Conservation (phyloP, 116 monocot genomes). For the Dioscorea cayenensis region DNA sequence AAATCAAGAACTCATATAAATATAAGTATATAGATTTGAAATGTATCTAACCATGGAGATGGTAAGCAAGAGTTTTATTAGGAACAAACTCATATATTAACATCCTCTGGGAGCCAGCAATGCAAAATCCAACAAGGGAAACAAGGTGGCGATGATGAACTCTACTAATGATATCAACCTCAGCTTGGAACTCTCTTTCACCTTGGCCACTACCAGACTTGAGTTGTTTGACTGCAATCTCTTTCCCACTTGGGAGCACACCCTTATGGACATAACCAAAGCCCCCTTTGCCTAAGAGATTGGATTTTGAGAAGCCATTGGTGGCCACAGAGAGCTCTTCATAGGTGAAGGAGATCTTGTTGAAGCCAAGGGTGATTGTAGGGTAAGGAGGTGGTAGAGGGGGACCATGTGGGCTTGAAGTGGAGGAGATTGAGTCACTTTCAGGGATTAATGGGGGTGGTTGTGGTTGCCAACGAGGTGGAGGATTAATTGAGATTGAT, state of each 20-base stretch:
- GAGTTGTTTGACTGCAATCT: conserved; percentile 48
- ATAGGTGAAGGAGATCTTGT: conserved; percentile 35
- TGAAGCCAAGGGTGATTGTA: conserved; percentile 20
- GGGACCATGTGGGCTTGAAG: conserved; percentile 17
- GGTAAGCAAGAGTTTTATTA: conserved; percentile 45
- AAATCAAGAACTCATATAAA: background rate
- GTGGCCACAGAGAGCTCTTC: conserved; percentile 36
- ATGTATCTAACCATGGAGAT: conserved; percentile 30
- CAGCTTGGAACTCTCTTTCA: conserved; percentile 48
- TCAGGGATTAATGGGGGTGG: conserved; percentile 9
- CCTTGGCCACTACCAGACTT: conserved; percentile 41
- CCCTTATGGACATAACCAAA: conserved; percentile 46
- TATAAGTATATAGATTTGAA: background rate
- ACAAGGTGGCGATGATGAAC: conserved; percentile 52
- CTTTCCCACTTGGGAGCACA: conserved; percentile 27
- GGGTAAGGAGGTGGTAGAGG: conserved; percentile 25
- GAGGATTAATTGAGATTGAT: background rate
- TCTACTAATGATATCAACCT: conserved; percentile 49
- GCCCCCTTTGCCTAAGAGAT: conserved; percentile 44
- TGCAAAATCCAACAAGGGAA: conserved; percentile 44
- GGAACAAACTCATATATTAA: conserved; percentile 50
- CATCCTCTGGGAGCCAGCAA: conserved; percentile 29
- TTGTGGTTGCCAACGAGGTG: conserved; percentile 9
- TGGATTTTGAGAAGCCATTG: conserved; percentile 18
- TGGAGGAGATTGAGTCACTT: conserved; percentile 6